Base-by-base conservation (phyloP, 768 basidiomycete genomes). In the Lactarius trivialis region DNA sequence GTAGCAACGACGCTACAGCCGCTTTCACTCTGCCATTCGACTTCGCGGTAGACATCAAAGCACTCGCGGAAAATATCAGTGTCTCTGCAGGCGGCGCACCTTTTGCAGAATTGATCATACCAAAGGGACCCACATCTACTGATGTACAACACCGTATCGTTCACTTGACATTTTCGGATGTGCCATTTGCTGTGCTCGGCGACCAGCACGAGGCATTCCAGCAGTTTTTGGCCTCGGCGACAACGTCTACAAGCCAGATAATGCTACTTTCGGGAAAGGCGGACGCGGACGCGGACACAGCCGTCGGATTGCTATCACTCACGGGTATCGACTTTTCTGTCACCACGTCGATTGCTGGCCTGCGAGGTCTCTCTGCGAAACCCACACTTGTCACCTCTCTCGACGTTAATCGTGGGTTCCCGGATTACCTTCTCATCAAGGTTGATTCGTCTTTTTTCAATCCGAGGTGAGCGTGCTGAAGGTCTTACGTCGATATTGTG, bases 381-480 rank as follows among this genome's bases (percentile, higher is more conserved):
- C 86, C 85, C 11, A 80, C 82, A 2, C 76, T 76, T 3, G 79
- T 89, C 15, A 75, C 75, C 43, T 76, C 80, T 65, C 73, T 89
- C 55, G 86, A 89, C 64, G 86, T 89, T 32, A 81, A 79, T 43
- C 85, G 83, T 56, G 88, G 88, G 7, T 89, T 81, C 74, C 61
- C 81, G 0, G 79, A 85, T 68, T 84, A 78, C 70, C 75, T 90
- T n/a, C 76, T 88, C 55, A 88, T 90, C 73, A 86, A 79, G 67
- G 82, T 82, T 14, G 74, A 81, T 48, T 82, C 83, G 21, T 74
- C 77, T 1, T 72, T 89, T 26, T 86, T 81, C 70, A 89, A 88
- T 61, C 87, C 88, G 14, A 86, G 82, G 82, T 82, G 65, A 64
- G 73, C 55, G 28, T 52, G 7, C 53, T 26, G 33, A 21, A 11